Evolutionary conservation across 2,329 filamentous ascomycete genomes (phyloP).

Genomic region (Ophiostoma populinum): DNA sequence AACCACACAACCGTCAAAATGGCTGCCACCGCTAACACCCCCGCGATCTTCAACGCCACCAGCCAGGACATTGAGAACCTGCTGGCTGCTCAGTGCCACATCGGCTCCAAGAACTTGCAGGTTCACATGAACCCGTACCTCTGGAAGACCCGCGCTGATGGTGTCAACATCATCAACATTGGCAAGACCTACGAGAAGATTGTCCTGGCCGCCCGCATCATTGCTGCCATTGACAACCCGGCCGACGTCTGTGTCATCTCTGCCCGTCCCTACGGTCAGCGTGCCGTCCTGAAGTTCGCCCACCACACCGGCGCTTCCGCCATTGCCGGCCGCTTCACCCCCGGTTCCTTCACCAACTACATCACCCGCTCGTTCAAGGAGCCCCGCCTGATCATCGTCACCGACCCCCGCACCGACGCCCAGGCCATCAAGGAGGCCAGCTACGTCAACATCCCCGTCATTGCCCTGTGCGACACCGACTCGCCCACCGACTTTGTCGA

Average conservation of each 20-base stretch:
- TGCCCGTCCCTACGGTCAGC: constrained; percentile 97
- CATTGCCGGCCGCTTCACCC: constrained; percentile 99
- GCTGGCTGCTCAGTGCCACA: constrained; percentile 87
- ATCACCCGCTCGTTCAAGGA: constrained; percentile 99
- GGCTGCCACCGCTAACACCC: constrained; percentile 76
- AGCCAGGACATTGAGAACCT: constrained; percentile 99
- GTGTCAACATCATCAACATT: constrained; percentile 98
- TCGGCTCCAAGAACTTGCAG: constrained; percentile 98
- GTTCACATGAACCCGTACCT: constrained; percentile 87
- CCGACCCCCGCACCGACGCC: constrained; percentile 97
- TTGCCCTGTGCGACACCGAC: constrained; percentile 97
- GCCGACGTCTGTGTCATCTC: constrained; percentile 99
- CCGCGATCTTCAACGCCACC: constrained; percentile 90
- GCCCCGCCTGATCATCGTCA: constrained; percentile 97
- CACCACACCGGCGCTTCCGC: constrained; percentile 93
- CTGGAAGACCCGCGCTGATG: constrained; percentile 98
- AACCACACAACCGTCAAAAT: constrained; percentile 45
- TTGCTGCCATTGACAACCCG: constrained; percentile 97
- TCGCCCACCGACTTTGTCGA: constrained; percentile 99
- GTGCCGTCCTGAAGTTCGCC: constrained; percentile 99
- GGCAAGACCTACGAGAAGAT: constrained; percentile 99
- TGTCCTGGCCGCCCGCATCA: constrained; percentile 95
- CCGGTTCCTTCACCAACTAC: constrained; percentile 99
- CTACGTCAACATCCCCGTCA: constrained; percentile 99
- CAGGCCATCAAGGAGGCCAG: constrained; percentile 99